phyloP scores from a whole-genome alignment of 768 basidiomycete genomes.

The Auriscalpium orientale region DNA sequence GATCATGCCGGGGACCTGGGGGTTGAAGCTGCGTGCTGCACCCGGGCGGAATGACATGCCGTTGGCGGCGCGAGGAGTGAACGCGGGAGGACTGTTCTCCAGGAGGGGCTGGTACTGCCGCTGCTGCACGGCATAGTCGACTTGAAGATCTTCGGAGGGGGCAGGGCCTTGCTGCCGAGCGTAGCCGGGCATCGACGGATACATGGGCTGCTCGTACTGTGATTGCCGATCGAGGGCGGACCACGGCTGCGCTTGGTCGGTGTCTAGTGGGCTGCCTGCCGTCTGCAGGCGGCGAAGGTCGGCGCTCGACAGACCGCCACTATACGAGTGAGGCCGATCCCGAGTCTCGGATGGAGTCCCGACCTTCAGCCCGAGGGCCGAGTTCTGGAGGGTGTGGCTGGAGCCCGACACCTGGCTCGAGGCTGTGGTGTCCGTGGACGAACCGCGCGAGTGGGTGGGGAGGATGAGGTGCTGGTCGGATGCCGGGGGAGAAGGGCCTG shows the following conservation, averaged over 20 bases:
- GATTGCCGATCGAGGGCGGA: conserved; percentile 19
- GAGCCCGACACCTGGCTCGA: conserved; percentile 48
- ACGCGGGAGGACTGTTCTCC: conserved; percentile 27
- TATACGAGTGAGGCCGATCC: conserved; percentile 77
- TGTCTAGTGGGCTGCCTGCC: conserved; percentile 28
- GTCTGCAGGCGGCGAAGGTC: conserved; percentile 73
- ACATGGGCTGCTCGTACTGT: conserved; percentile 34
- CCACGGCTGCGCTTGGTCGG: conserved; percentile 19
- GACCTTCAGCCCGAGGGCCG: conserved; percentile 44
- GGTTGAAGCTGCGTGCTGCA: conserved; percentile 45
- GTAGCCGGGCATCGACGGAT: conserved; percentile 62
- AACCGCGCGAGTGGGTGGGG: conserved; percentile 68
- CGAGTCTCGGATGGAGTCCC: conserved; percentile 49
- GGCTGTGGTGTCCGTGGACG: conserved; percentile 69
- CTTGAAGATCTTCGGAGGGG: conserved; percentile 27
- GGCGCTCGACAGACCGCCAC: conserved; percentile 65
- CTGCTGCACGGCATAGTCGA: conserved; percentile 53
- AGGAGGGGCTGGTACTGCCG: conserved; percentile 44
- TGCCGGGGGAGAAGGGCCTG: conserved; percentile 49
- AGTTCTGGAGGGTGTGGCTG: conserved; percentile 50
- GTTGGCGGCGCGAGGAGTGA: conserved; percentile 39
- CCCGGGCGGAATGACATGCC: conserved; percentile 56
- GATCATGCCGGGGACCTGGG: conserved; percentile 35
- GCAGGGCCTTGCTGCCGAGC: conserved; percentile 23
- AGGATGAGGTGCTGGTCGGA: conserved; percentile 59